A percentile compares a stretch with the other conserved stretches of the same genome.
Evolutionary conservation across 2,329 filamentous ascomycete genomes (phyloP).

Genomic region (Cytospora piceicola): DNA sequence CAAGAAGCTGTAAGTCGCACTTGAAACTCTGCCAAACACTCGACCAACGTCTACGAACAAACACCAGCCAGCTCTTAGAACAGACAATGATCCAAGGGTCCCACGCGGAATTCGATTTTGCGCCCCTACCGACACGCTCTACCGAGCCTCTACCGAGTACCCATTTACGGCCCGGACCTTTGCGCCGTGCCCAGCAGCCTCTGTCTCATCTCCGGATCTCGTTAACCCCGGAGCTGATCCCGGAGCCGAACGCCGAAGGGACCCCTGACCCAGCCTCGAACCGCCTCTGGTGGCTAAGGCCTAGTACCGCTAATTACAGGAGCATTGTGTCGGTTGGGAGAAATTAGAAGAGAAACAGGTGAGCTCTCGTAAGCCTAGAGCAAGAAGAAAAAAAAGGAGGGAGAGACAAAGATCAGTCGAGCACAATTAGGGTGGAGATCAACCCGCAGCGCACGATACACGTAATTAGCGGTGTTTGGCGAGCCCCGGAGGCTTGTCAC

Average conservation of each 20-base stretch:
- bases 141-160: not conserved
- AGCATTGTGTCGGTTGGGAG: not conserved
- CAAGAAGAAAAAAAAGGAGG: not conserved
- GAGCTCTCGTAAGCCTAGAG: not conserved
- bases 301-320: not conserved
- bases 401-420: not conserved
- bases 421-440: not conserved
- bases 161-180: not conserved
- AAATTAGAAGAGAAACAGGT: not conserved
- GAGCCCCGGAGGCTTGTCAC: constrained; percentile 18
- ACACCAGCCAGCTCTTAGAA: not conserved
- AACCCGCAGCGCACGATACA: not conserved
- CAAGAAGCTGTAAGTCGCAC: not conserved
- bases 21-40: not conserved
- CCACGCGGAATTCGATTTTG: not conserved
- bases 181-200: not conserved
- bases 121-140: too few relatives aligned
- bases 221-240: not conserved
- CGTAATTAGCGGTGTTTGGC: constrained; percentile 24
- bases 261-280: not conserved
- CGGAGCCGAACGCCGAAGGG: too few relatives aligned
- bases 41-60: not conserved
- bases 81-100: not conserved
- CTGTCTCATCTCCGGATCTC: not conserved
- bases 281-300: not conserved